Evolutionary conservation across 192 early-diverging fungal genomes (phyloP).

Genomic region (Paraglomus brasilianum): DNA sequence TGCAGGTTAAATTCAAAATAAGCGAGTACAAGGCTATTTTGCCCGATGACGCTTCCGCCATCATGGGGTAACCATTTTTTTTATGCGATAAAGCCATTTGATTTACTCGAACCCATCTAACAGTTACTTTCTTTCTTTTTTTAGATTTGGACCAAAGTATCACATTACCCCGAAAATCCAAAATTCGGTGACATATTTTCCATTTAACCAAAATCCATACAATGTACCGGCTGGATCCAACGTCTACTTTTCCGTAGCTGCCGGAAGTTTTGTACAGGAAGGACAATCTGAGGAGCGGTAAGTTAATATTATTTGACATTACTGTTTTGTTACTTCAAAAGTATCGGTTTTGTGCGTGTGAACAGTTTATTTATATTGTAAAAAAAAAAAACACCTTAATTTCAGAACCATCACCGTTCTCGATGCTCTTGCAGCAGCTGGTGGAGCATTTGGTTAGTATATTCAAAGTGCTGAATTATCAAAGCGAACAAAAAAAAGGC

Average conservation of each 20-base stretch:
- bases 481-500: neutral
- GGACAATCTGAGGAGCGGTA: neutral
- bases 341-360: no score
- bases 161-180: neutral
- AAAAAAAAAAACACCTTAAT: no score
- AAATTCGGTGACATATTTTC: neutral
- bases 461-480: neutral
- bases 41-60: neutral
- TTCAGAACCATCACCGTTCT: neutral
- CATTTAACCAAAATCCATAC: constrained; percentile 6
- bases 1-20: constrained; percentile 3
- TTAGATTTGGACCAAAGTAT: neutral
- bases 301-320: neutral
- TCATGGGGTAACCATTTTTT: no score
- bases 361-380: no score
- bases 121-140: no score
- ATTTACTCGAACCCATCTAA: no score
- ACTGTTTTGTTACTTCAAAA: no score
- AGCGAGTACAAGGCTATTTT: neutral
- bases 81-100: no score
- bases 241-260: constrained; percentile 6
- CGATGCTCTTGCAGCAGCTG: neutral
- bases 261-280: constrained; percentile 12
- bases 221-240: neutral
- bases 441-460: neutral